These are phyloP conservation scores for Yarrowia galli DNA, from an alignment of 1,139 yeast genomes.

Conservation along the genomic window DNA sequence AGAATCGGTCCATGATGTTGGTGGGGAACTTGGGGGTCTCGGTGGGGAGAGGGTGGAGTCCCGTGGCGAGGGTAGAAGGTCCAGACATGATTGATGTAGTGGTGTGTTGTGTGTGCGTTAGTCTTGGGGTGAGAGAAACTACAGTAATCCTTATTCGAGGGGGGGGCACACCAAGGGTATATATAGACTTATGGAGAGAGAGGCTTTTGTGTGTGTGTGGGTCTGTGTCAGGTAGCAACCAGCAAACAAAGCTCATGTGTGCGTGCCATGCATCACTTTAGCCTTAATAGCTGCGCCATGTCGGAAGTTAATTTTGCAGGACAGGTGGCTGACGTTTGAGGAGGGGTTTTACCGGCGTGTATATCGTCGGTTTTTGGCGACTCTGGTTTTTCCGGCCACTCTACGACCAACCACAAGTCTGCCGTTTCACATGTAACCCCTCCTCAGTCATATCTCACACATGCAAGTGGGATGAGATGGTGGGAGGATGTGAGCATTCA, in stretches of 20 bases:
- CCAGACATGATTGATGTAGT: slow-evolving; percentile 8
- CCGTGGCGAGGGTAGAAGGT: slow-evolving; percentile 47
- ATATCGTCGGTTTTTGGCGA: too few relatives aligned
- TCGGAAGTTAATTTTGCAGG: background rate
- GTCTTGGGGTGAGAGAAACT: too few relatives aligned
- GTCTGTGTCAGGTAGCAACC: slow-evolving; percentile 22
- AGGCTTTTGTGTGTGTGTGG: background rate
- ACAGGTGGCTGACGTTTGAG: background rate
- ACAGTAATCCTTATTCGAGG: background rate
- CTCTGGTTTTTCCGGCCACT: too few relatives aligned
- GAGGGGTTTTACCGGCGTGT: background rate
- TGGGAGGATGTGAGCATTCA: too few relatives aligned
- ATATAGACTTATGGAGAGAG: slow-evolving; percentile 6
- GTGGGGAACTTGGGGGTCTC: slow-evolving; percentile 48
- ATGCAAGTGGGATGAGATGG: slow-evolving; percentile 15
- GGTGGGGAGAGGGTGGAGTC: slow-evolving; percentile 51
- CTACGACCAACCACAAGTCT: too few relatives aligned
- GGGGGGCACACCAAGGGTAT: background rate
- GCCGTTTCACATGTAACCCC: too few relatives aligned
- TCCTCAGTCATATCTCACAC: too few relatives aligned
- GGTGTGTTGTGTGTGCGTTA: background rate
- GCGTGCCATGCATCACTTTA: slow-evolving; percentile 9
- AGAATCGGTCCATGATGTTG: slow-evolving; percentile 50
- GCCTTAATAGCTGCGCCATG: slow-evolving; percentile 12
- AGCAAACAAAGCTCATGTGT: slow-evolving; percentile 29